Percentiles rank a stretch among this genome's conserved stretches.
Evolutionary conservation across 192 early-diverging fungal species (phyloP).

Genomic region (Linnemannia hyalina): DNA sequence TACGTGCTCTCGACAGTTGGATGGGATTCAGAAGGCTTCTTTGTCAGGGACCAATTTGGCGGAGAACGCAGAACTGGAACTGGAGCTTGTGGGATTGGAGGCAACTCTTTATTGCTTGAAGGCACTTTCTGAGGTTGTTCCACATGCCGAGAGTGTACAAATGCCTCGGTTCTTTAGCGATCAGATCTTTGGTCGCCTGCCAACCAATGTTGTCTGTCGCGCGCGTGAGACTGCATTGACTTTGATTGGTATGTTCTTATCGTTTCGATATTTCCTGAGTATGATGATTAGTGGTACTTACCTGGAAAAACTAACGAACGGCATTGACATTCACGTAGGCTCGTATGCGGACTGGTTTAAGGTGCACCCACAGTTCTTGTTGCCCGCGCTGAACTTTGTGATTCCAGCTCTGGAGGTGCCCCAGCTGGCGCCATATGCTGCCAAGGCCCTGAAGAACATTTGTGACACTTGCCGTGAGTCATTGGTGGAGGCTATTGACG

Average conservation of each 20-base stretch:
- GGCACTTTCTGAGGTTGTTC: constrained; percentile 76
- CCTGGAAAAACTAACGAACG: neutral
- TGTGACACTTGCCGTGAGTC: constrained; percentile 79
- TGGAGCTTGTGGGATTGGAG: constrained; percentile 58
- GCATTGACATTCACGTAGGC: constrained; percentile 57
- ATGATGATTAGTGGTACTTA: neutral
- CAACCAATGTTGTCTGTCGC: constrained; percentile 52
- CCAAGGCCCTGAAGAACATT: constrained; percentile 74
- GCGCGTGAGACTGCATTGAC: constrained; percentile 61
- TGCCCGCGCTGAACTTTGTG: constrained; percentile 72
- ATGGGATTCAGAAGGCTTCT: constrained; percentile 35
- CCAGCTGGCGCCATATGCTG: constrained; percentile 69
- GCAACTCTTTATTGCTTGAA: constrained; percentile 75
- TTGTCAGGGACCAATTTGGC: constrained; percentile 26
- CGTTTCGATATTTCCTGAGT: neutral
- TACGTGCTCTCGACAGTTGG: constrained; percentile 31
- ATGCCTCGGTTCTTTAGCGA: constrained; percentile 72
- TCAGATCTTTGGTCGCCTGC: constrained; percentile 65
- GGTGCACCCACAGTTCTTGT: constrained; percentile 68
- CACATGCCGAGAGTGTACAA: constrained; percentile 62
- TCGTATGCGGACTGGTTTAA: constrained; percentile 80
- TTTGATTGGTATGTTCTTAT: constrained; percentile 56
- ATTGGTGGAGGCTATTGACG: constrained; percentile 69
- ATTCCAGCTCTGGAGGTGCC: constrained; percentile 71
- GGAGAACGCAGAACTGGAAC: constrained; percentile 29